Evolutionary conservation across 768 basidiomycete genomes (phyloP), one percentile per base, ranked within the genome.

Genomic region (Dendrothele bispora): DNA sequence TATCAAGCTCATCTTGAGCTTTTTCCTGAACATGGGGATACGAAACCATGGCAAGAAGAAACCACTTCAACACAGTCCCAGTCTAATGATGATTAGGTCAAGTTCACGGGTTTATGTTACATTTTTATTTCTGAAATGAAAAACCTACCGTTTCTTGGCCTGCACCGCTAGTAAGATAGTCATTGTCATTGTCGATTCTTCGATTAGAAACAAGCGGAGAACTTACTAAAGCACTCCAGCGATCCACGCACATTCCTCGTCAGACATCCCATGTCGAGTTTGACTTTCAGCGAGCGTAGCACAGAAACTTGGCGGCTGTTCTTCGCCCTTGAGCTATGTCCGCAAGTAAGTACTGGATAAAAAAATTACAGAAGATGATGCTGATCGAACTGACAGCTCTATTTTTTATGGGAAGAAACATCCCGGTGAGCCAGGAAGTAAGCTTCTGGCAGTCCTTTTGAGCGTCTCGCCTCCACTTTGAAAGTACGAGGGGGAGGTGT

Each of bases 391-490:
- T n/a, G n/a, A n/a, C n/a, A n/a, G n/a, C n/a, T n/a, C n/a, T n/a
- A n/a, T n/a, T n/a, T n/a, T n/a, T n/a, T n/a, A n/a, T n/a, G n/a
- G n/a, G n/a, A n/a, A n/a, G n/a, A n/a, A n/a, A n/a, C n/a, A n/a
- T n/a, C n/a, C n/a, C n/a, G n/a, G n/a, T n/a, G n/a, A n/a, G n/a
- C n/a, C n/a, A n/a, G n/a, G n/a, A n/a, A n/a, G 38, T 28, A 12
- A 29, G n/a, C 2, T 28, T 38, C 27, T 29, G 21, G 18, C 8
- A 47, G n/a, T 39, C 36, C 21, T 15, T 15, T 28, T 39, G 12
- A 7, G 46, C 46, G 32, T 47, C 36, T 17, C 38, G 18, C 28
- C 39, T 47, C 46, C 46, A 47, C 18, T 38, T 27, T 14, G 27
- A 17, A 14, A 47, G 18, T 3, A 2, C 7, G 7, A 29, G 5